phyloP scores from a whole-genome alignment of 2,329 filamentous ascomycete genomes.

The Boeremia exigua region DNA sequence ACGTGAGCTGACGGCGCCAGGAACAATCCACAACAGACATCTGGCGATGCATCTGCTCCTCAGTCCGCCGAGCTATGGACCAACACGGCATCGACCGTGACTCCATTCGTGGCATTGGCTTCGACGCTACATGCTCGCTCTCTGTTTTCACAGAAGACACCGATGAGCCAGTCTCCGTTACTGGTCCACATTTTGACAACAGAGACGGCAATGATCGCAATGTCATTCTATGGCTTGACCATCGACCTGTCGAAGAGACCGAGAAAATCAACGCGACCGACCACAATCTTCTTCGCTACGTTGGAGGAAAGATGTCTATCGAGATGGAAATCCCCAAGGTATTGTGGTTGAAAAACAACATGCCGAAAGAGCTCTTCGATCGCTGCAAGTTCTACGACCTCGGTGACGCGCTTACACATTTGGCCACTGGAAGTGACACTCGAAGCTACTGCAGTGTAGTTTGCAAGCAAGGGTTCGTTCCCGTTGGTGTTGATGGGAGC shows the following conservation, averaged over 20 bases:
- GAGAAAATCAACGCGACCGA: conserved; percentile 90
- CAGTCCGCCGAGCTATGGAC: conserved; percentile 80
- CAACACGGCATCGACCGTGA: conserved; percentile 79
- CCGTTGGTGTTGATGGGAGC: conserved; percentile 95
- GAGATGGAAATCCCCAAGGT: conserved; percentile 99
- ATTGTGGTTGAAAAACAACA: conserved; percentile 97
- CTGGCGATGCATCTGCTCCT: conserved; percentile 91
- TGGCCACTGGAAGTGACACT: conserved; percentile 90
- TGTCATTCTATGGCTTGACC: conserved; percentile 96
- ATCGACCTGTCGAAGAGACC: conserved; percentile 88
- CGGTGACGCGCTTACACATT: conserved; percentile 88
- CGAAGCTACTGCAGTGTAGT: conserved; percentile 95
- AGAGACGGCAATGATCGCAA: conserved; percentile 86
- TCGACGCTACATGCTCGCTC: conserved; percentile 98
- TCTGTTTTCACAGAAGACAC: conserved; percentile 89
- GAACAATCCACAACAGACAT: conserved; percentile 99
- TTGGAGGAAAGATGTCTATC: conserved; percentile 97
- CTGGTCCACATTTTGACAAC: conserved; percentile 80
- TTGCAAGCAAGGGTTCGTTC: conserved; percentile 96
- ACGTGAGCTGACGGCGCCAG: conserved; percentile 50
- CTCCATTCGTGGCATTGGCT: conserved; percentile 87
- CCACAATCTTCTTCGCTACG: conserved; percentile 93
- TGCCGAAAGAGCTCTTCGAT: conserved; percentile 88
- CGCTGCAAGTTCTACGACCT: conserved; percentile 98
- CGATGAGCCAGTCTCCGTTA: conserved; percentile 89